Evolutionary conservation across 257 asterid genomes (phyloP).

Genomic region (Penstemon davidsonii): DNA sequence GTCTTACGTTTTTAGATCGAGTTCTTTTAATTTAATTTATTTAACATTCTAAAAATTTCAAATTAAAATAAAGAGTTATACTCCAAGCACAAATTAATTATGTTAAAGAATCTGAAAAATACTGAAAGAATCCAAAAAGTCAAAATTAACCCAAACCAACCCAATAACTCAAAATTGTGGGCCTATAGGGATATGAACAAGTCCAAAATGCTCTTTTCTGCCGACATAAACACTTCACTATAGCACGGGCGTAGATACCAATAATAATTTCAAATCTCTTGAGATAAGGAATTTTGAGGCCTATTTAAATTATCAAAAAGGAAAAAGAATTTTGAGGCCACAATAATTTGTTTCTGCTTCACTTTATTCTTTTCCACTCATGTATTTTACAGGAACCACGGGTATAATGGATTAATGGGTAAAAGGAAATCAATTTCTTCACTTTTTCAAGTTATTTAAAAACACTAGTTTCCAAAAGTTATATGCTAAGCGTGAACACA

Average conservation of each 20-base stretch:
- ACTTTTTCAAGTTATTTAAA: no score
- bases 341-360: slow-evolving; percentile 15
- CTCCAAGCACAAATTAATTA: no score
- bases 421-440: no score
- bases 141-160: slow-evolving; percentile 1
- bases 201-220: slow-evolving; percentile 26
- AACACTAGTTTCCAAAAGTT: no score
- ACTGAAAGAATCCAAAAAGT: not conserved
- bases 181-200: slow-evolving; percentile 1
- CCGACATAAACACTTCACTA: slow-evolving; percentile 34
- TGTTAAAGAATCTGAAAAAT: not conserved
- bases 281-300: slow-evolving; percentile 6
- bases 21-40: no score
- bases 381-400: no score
- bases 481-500: no score
- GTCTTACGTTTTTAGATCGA: no score
- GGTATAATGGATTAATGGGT: no score
- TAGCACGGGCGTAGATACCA: slow-evolving; percentile 25
- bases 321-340: not conserved
- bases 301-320: not conserved
- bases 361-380: slow-evolving; percentile 12
- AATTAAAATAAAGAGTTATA: not conserved
- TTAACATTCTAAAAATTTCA: no score
- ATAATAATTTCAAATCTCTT: slow-evolving; percentile 33
- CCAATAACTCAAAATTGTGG: slow-evolving; percentile 26